Evolutionary conservation across 2,329 filamentous ascomycete species (phyloP), one percentile per base, ranked within the genome.

Genomic region (Tolypocladium pustulatum): DNA sequence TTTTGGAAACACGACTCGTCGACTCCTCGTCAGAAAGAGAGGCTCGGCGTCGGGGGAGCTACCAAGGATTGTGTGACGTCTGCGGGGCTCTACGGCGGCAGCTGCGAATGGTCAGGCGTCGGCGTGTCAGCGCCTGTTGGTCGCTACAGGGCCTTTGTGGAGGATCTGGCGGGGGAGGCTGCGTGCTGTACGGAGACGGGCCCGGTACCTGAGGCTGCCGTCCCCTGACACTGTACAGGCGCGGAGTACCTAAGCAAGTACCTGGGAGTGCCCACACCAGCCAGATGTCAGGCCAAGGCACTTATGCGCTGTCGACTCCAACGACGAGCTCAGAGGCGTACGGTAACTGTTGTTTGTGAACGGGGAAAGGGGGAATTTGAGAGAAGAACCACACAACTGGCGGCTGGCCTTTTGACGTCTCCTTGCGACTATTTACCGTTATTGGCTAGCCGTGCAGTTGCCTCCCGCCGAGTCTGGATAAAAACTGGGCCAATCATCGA

Each of bases 401-500:
- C 20, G 49, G 15, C n/a, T n/a, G 17, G 49, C 20, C 9, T 34
- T 20, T 13, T 22, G 27, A 4, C 17, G 2, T 30, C 10, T 52
- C 4, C 30, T 22, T 7, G 34, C 30, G 3, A 22, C 30, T 7
- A 12, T n/a, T 34, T n/a, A n/a, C 49, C 10, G 6, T 53, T 53
- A 0, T 12, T n/a, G 49, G 49, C 49, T 53, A 53, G 30, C 30
- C 30, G 30, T 27, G 27, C 20, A 12, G 10, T 20, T 12, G 49
- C 49, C 30, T 34, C 30, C 12, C 20, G 20, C 6, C 15, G 20
- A 32, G 30, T 20, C 20, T 15, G 2, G 49, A 34, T 34, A 6
- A 12, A 36, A 30, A 53, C 30, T 20, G 30, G 59, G 49, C 64
- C 64, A 64, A 65, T 65, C 63, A 63, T 60, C 59, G 57, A 34